A percentile compares a stretch with the other conserved stretches of the same genome.
These are phyloP conservation scores for Penstemon newberryi DNA, from an alignment of 257 asterid genomes.

Conservation along the genomic window DNA sequence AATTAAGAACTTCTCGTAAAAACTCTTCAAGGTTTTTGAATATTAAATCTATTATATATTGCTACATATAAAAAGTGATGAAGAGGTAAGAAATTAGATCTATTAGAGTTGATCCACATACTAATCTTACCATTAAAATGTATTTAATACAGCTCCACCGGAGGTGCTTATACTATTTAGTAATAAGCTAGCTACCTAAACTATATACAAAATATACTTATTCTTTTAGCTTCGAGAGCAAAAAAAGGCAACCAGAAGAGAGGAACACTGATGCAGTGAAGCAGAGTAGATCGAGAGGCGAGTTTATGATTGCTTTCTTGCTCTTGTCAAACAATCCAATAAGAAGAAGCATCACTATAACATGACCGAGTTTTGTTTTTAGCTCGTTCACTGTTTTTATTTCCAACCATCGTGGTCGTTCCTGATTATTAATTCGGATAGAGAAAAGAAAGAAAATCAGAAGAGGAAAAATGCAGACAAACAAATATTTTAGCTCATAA, in stretches of 20 bases:
- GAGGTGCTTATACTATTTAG: no score
- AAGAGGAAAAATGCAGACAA: neutral
- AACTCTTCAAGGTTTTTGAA: no score
- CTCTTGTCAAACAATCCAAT: slow-evolving; percentile 90
- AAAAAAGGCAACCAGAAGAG: slow-evolving; percentile 72
- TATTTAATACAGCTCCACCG: no score
- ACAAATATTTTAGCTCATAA: neutral
- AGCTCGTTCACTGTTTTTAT: slow-evolving; percentile 77
- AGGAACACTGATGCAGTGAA: slow-evolving; percentile 77
- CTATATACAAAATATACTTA: neutral
- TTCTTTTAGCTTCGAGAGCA: slow-evolving; percentile 69
- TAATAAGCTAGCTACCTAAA: no score
- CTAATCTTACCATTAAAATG: no score
- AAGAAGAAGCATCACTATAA: slow-evolving; percentile 89
- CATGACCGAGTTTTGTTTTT: slow-evolving; percentile 90
- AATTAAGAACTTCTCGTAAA: no score
- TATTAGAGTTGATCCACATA: no score
- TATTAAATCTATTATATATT: no score
- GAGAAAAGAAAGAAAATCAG: neutral
- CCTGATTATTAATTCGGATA: slow-evolving; percentile 40
- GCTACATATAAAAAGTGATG: no score
- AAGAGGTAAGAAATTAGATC: no score
- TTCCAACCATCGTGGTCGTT: slow-evolving; percentile 85
- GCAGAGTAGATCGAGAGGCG: slow-evolving; percentile 86
- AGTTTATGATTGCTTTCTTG: slow-evolving; percentile 67